These are phyloP conservation scores for Erigeron philadelphicus DNA, from an alignment of 140 eudicot species.

Conservation along the genomic window DNA sequence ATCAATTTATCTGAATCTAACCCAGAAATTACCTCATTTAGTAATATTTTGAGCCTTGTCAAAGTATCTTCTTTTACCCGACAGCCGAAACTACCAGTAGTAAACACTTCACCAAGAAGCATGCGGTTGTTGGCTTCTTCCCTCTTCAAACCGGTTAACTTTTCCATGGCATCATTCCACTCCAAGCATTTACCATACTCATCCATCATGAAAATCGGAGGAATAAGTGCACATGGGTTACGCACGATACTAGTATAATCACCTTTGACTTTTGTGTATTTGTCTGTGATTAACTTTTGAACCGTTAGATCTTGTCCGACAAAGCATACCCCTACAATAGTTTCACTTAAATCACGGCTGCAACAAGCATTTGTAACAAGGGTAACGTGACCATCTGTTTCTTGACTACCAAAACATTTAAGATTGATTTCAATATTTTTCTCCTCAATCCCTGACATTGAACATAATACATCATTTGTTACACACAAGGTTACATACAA, in stretches of 20 bases:
- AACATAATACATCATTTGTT: constrained; percentile 8
- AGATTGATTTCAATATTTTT: constrained; percentile 48
- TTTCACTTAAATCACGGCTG: constrained; percentile 49
- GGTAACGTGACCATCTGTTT: constrained; percentile 30
- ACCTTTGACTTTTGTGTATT: constrained; percentile 49
- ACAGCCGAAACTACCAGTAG: constrained; percentile 43
- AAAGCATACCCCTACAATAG: constrained; percentile 54
- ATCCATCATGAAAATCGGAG: constrained; percentile 67
- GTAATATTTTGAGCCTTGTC: constrained; percentile 46
- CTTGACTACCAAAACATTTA: constrained; percentile 40
- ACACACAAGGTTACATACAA: not conserved
- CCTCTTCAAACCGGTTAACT: constrained; percentile 43
- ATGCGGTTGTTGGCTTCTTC: constrained; percentile 45
- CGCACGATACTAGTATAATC: constrained; percentile 52
- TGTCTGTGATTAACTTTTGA: constrained; percentile 45
- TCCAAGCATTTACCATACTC: constrained; percentile 56
- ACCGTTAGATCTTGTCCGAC: constrained; percentile 61
- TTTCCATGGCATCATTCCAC: constrained; percentile 63
- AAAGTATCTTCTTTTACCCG: constrained; percentile 64
- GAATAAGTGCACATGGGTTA: constrained; percentile 53
- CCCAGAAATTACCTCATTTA: constrained; percentile 44
- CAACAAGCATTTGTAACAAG: constrained; percentile 60
- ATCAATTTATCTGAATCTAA: constrained; percentile 46
- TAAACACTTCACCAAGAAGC: constrained; percentile 65
- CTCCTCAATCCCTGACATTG: constrained; percentile 49